These are phyloP conservation scores for Fusarium chaquense DNA, from an alignment of 2,329 filamentous ascomycete genomes.

Conservation along the genomic window DNA sequence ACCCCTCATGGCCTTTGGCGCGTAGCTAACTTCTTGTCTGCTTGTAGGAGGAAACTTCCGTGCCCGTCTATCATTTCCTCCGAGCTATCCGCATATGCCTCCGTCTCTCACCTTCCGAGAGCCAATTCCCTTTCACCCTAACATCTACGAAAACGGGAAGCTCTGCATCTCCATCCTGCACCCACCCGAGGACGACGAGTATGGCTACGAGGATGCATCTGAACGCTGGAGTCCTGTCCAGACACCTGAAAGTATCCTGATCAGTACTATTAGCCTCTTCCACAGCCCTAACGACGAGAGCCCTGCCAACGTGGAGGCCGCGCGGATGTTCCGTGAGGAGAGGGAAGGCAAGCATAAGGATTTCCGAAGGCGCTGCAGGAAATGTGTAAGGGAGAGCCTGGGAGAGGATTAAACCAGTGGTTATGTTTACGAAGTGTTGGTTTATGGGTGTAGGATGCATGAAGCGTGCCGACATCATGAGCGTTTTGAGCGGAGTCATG, in stretches of 20 bases:
- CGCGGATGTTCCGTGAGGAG: conserved; percentile 87
- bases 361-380: conserved; percentile 82
- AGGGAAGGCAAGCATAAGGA: conserved; percentile 70
- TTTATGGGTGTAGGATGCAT: conserved; percentile 2
- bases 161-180: conserved; percentile 99
- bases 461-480: conserved; percentile 18
- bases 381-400: conserved; percentile 83
- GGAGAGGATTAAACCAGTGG: conserved; percentile 70
- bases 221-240: conserved; percentile 97
- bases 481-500: conserved; percentile 41
- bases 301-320: conserved; percentile 94
- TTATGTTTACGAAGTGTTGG: background rate
- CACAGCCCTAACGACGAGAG: conserved; percentile 95
- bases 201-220: conserved; percentile 88
- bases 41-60: conserved; percentile 87
- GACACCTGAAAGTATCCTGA: conserved; percentile 91
- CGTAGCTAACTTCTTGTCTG: conserved; percentile 23
- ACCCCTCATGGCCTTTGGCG: background rate
- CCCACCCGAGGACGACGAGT: conserved; percentile 92
- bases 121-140: conserved; percentile 91
- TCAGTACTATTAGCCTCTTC: conserved; percentile 93
- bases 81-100: conserved; percentile 86
- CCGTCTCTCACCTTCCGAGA: conserved; percentile 88
- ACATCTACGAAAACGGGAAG: conserved; percentile 87
- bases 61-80: conserved; percentile 84